Evolutionary conservation across 208 protist genomes (phyloP).

Genomic region (Kentomonas sorsogonicus): DNA sequence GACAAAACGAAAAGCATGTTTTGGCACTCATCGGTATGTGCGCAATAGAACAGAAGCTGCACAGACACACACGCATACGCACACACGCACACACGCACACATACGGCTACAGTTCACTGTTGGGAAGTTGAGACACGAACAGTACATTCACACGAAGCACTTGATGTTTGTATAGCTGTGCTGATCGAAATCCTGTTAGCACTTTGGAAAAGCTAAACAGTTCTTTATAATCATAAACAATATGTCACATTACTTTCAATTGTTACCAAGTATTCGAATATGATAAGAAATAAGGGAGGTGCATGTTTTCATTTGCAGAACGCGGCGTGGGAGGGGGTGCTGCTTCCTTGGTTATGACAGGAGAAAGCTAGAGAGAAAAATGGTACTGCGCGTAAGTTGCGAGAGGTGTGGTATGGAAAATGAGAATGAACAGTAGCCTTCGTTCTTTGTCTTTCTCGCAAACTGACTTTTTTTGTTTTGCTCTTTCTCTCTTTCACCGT

Average conservation of each 20-base stretch:
- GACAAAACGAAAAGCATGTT: background rate
- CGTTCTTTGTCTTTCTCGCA: background rate
- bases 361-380: no score
- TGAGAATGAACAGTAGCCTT: background rate
- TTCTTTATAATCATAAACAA: no score
- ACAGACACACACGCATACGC: background rate
- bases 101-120: background rate
- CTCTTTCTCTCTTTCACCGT: no score
- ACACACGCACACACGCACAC: background rate
- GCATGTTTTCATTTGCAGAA: no score
- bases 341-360: no score
- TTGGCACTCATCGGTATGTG: background rate
- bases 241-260: background rate
- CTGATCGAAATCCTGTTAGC: no score
- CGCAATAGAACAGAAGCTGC: background rate
- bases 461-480: background rate
- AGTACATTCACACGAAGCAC: background rate
- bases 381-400: no score
- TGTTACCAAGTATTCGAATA: constrained; percentile 6
- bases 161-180: no score
- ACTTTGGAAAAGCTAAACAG: no score
- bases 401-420: no score
- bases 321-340: no score
- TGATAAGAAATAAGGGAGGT: no score
- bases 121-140: constrained; percentile 1